phyloP scores from a whole-genome alignment of 2,329 filamentous ascomycete genomes.

The Metarhizium anisopliae region DNA sequence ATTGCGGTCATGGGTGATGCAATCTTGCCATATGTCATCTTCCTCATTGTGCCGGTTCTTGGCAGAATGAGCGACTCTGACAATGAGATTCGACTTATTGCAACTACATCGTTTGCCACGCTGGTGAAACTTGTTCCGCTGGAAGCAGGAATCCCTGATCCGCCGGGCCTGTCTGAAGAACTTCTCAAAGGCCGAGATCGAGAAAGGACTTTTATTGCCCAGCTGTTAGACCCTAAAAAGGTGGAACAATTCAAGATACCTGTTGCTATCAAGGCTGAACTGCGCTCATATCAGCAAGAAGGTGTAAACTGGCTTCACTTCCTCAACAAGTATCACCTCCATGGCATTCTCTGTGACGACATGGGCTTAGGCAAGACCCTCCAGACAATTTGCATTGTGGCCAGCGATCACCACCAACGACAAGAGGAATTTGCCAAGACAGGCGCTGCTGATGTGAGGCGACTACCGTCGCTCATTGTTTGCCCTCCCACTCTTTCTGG shows the following conservation, averaged over 20 bases:
- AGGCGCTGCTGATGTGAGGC: constrained; percentile 65
- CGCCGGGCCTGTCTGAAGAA: constrained; percentile 82
- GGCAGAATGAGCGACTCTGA: constrained; percentile 98
- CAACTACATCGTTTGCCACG: constrained; percentile 94
- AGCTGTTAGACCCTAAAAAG: constrained; percentile 94
- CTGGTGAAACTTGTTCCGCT: constrained; percentile 94
- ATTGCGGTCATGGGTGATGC: constrained; percentile 97
- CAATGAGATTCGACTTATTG: constrained; percentile 86
- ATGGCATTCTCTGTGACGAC: constrained; percentile 96
- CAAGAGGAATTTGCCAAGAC: constrained; percentile 86
- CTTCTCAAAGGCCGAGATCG: constrained; percentile 83
- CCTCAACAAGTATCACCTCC: constrained; percentile 94
- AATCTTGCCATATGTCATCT: constrained; percentile 96
- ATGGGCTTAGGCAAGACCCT: constrained; percentile 98
- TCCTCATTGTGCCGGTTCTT: constrained; percentile 93
- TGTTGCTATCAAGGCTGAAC: constrained; percentile 91
- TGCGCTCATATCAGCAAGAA: constrained; percentile 96
- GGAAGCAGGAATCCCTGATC: constrained; percentile 94
- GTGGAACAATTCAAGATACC: constrained; percentile 90
- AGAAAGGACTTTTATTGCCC: constrained; percentile 91
- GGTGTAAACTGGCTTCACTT: constrained; percentile 98
- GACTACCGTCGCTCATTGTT: constrained; percentile 83
- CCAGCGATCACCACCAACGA: constrained; percentile 90
- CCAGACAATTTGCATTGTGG: constrained; percentile 95
- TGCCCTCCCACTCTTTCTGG: constrained; percentile 94